Percentiles rank a stretch among this genome's conserved stretches.
These are phyloP conservation scores for Zygoascus flipseniorum DNA, from an alignment of 805 yeast genomes.

Conservation along the genomic window DNA sequence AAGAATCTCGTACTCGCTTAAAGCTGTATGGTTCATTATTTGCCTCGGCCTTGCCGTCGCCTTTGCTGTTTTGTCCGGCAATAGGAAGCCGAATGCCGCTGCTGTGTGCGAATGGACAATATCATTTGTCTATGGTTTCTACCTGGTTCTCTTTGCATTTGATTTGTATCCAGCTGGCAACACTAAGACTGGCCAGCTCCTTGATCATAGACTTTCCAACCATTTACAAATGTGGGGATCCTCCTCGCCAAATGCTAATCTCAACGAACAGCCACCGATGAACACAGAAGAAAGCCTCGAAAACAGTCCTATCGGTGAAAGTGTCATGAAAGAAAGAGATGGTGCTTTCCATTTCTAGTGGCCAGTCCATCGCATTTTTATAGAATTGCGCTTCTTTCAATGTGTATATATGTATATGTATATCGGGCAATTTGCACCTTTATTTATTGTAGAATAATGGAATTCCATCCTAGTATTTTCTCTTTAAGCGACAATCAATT, in stretches of 20 bases:
- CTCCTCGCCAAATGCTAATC: constrained; percentile 1
- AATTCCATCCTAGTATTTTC: neutral
- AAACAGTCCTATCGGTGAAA: constrained; percentile 8
- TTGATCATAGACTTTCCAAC: constrained; percentile 9
- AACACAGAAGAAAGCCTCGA: constrained; percentile 10
- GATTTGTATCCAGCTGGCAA: constrained; percentile 64
- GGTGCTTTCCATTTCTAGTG: neutral
- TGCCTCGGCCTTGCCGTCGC: constrained; percentile 63
- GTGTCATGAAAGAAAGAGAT: constrained; percentile 9
- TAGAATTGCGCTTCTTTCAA: too few relatives aligned
- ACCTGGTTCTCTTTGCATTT: constrained; percentile 52
- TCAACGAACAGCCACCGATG: constrained; percentile 9
- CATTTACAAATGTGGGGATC: constrained; percentile 9
- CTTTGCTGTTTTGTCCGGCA: constrained; percentile 42
- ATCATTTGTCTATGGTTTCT: constrained; percentile 75
- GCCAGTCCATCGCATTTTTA: too few relatives aligned
- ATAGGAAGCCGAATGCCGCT: constrained; percentile 36
- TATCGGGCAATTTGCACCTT: neutral
- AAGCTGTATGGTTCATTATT: constrained; percentile 53
- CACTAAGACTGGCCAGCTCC: constrained; percentile 21
- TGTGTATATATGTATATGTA: too few relatives aligned
- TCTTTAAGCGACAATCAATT: too few relatives aligned
- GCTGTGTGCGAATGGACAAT: constrained; percentile 80
- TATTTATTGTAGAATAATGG: neutral
- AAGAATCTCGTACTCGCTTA: constrained; percentile 38